phyloP scores from a whole-genome alignment of 2,329 filamentous ascomycete species.

The Aureobasidium subglaciale region DNA sequence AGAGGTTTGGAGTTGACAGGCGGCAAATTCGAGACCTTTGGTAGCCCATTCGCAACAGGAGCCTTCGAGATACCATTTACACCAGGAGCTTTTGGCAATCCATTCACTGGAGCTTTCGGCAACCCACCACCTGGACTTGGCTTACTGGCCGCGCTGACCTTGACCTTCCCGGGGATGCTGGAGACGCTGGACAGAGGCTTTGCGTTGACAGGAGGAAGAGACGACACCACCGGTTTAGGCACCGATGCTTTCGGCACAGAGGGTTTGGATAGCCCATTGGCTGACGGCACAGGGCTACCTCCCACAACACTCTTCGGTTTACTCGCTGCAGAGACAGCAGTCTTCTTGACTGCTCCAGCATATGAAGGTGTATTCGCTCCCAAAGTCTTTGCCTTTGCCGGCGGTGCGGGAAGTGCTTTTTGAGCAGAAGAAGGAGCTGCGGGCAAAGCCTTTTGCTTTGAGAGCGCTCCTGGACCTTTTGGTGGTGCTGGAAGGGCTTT shows the following conservation, averaged over 20 bases:
- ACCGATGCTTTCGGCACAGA: background rate
- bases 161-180: conserved; percentile 15
- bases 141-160: conserved; percentile 19
- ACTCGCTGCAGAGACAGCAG: background rate
- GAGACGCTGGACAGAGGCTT: background rate
- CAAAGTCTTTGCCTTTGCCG: conserved; percentile 19
- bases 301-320: background rate
- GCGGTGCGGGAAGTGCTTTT: conserved; percentile 17
- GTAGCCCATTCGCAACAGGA: background rate
- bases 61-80: conserved; percentile 1
- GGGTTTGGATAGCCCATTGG: background rate
- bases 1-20: conserved; percentile 12
- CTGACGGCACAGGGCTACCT: background rate
- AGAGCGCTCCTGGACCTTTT: conserved; percentile 14
- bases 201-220: background rate
- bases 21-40: background rate
- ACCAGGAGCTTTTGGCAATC: conserved; percentile 4
- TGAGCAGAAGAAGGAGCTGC: conserved; percentile 13
- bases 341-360: background rate
- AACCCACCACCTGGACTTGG: conserved; percentile 13
- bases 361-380: background rate
- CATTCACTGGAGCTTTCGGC: conserved; percentile 6
- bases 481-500: conserved; percentile 15
- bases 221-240: too few relatives aligned
- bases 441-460: conserved; percentile 6